phyloP scores from a whole-genome alignment of 768 basidiomycete genomes.

The Podaxis sp. region DNA sequence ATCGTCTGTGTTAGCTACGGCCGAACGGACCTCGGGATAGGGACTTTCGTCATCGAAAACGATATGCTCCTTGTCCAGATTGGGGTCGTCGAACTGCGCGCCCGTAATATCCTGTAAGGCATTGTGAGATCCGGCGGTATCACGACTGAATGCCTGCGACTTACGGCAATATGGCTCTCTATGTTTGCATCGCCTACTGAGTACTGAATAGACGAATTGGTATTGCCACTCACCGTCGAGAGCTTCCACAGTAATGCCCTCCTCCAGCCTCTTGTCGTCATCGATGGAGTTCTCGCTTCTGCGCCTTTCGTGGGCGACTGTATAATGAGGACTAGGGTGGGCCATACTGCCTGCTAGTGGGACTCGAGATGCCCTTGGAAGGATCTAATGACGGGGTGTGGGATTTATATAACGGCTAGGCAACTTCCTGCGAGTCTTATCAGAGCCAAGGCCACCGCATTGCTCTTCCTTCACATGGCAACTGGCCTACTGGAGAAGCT shows the following conservation, averaged over 20 bases:
- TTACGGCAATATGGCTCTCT: constrained; percentile 31
- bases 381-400: not conserved
- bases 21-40: constrained; percentile 73
- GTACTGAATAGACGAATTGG: not conserved
- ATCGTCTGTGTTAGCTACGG: constrained; percentile 67
- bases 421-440: not conserved
- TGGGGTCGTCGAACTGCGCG: constrained; percentile 43
- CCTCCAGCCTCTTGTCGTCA: constrained; percentile 9
- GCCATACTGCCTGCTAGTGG: constrained; percentile 5
- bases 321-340: constrained; percentile 6
- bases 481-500: not conserved
- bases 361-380: constrained; percentile 10
- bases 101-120: constrained; percentile 29
- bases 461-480: constrained; percentile 2
- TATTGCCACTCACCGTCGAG: constrained; percentile 1
- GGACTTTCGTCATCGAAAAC: constrained; percentile 66
- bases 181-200: not conserved
- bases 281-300: not conserved
- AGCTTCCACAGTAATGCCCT: constrained; percentile 3
- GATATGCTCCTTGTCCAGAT: constrained; percentile 39
- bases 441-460: not conserved
- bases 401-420: constrained; percentile 7
- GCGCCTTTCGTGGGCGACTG: not conserved
- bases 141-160: constrained; percentile 2
- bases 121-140: not conserved